Conservation (phyloP, 345 rosid genomes). For the Conringia planisiliqua region DNA sequence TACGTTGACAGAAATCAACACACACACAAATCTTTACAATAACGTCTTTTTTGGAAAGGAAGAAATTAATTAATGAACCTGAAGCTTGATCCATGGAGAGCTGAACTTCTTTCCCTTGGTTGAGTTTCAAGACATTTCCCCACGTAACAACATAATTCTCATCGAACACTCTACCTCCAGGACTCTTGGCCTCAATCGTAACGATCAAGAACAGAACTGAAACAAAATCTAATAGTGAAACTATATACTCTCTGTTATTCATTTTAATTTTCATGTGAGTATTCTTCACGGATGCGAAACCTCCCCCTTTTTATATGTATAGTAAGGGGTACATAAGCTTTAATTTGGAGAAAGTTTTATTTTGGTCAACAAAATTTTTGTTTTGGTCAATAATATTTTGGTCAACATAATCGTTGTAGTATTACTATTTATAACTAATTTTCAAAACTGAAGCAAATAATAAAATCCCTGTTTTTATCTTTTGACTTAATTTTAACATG, state of each 20-base stretch:
- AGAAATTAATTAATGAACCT: constrained; percentile 1
- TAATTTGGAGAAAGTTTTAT: not conserved
- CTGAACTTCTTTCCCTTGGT: constrained; percentile 25
- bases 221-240: not conserved
- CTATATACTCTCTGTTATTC: not conserved
- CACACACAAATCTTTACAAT: not conserved
- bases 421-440: not conserved
- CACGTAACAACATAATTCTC: constrained; percentile 14
- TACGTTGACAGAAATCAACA: not conserved
- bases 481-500: too few species aligned
- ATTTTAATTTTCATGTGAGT: not conserved
- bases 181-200: not conserved
- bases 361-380: not conserved
- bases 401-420: not conserved
- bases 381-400: not conserved
- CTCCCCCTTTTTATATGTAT: constrained; percentile 2
- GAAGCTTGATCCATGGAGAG: constrained; percentile 20
- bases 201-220: not conserved
- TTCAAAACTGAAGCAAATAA: too few species aligned
- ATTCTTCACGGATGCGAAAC: not conserved
- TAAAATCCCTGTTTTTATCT: too few species aligned
- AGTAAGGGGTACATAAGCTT: not conserved
- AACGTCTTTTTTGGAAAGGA: not conserved
- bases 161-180: constrained; percentile 2
- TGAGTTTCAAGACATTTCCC: constrained; percentile 17